A percentile compares a stretch with the other conserved stretches of the same genome.
phyloP scores from a whole-genome alignment of 345 rosid species.

The Streptanthus diversifolius region DNA sequence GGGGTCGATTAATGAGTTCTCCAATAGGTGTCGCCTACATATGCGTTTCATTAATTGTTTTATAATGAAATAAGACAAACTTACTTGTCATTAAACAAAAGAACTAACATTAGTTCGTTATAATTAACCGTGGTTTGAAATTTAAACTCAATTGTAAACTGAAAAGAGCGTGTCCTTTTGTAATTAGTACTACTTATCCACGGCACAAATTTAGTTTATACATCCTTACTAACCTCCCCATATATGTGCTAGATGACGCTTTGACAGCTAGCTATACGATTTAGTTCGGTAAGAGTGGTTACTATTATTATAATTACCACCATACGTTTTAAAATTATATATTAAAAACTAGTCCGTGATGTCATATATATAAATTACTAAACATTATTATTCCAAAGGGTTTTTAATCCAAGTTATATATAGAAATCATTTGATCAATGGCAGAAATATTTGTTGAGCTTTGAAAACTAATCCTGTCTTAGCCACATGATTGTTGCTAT shows the following conservation, averaged over 20 bases:
- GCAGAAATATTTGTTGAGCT: background rate
- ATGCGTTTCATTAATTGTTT: background rate
- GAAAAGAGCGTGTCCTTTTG: conserved; percentile 21
- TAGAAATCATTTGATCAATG: background rate
- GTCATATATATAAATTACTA: background rate
- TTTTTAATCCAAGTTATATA: background rate
- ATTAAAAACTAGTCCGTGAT: background rate
- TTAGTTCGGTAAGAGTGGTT: background rate
- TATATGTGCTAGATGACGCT: conserved; percentile 16
- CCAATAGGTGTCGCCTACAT: conserved; percentile 18
- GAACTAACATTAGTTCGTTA: background rate
- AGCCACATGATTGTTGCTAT: background rate
- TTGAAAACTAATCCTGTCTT: background rate
- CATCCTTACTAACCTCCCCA: background rate
- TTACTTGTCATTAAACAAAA: background rate
- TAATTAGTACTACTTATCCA: conserved; percentile 14
- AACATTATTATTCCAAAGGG: background rate
- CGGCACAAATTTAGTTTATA: background rate
- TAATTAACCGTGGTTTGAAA: conserved; percentile 1
- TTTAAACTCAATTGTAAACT: conserved; percentile 1
- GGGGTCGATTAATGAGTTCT: conserved; percentile 12
- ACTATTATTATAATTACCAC: conserved; percentile 3
- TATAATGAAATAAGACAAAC: background rate
- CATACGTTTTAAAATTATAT: background rate
- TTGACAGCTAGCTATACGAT: conserved; percentile 14